phyloP scores from a whole-genome alignment of 1,284 basidiomycete genomes.

The Tilletia horrida region DNA sequence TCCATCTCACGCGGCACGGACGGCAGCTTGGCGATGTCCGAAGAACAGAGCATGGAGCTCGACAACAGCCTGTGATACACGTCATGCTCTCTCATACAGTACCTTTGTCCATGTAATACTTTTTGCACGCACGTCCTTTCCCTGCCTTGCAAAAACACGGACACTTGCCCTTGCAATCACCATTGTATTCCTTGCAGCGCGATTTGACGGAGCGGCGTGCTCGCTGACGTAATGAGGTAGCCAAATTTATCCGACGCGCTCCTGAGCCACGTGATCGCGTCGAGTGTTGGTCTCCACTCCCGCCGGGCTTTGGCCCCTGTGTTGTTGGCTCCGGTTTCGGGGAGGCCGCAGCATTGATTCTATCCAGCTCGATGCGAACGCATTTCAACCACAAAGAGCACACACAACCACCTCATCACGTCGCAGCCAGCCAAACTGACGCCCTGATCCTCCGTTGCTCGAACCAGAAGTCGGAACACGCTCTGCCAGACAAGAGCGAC shows the following conservation, averaged over 20 bases:
- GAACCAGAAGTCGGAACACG: neutral
- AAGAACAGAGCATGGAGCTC: conserved; percentile 17
- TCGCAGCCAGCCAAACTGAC: too few species aligned
- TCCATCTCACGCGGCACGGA: neutral
- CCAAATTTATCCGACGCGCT: conserved; percentile 1
- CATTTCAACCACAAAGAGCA: neutral
- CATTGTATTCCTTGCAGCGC: too few species aligned
- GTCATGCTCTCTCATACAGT: too few species aligned
- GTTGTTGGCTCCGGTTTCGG: neutral
- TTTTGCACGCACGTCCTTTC: too few species aligned
- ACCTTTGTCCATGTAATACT: too few species aligned
- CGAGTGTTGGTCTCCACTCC: neutral
- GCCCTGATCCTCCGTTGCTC: too few species aligned
- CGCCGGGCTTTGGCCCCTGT: conserved; percentile 1
- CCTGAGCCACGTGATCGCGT: neutral
- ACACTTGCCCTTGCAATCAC: too few species aligned
- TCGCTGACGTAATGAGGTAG: too few species aligned
- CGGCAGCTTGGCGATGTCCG: conserved; percentile 10
- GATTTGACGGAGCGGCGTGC: too few species aligned
- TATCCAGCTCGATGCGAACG: neutral
- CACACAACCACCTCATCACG: neutral
- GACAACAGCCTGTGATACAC: neutral
- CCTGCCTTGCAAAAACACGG: too few species aligned
- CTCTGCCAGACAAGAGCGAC: too few species aligned
- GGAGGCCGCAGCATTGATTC: neutral